Evolutionary conservation across 2,329 filamentous ascomycete species (phyloP).

Genomic region (Trichophyton schoenleinii): DNA sequence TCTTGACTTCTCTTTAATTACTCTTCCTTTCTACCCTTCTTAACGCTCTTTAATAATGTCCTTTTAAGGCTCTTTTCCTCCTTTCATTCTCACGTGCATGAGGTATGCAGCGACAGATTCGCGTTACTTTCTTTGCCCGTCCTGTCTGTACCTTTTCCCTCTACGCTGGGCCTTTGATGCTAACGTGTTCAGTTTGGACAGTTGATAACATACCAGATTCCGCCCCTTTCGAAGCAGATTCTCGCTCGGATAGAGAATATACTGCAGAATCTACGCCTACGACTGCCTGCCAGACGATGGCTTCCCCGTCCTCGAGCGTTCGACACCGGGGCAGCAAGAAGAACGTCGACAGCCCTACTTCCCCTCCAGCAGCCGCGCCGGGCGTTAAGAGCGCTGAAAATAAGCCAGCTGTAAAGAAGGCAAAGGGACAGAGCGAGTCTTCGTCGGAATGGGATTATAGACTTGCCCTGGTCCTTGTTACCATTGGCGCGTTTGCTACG

Average conservation of each 20-base stretch:
- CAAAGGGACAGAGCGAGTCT: background rate
- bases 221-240: no score
- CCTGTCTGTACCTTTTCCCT: no score
- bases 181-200: constrained; percentile 2
- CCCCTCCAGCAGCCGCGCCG: constrained; percentile 12
- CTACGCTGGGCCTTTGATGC: background rate
- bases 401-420: constrained; percentile 11
- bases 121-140: no score
- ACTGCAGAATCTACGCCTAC: background rate
- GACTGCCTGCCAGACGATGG: background rate
- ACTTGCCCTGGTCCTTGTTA: constrained; percentile 64
- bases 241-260: no score
- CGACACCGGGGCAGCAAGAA: constrained; percentile 33
- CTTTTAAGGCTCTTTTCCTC: constrained; percentile 7
- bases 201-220: background rate
- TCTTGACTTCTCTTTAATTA: background rate
- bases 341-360: constrained; percentile 18
- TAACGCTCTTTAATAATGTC: constrained; percentile 15
- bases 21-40: constrained; percentile 7
- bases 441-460: constrained; percentile 62
- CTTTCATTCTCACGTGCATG: background rate
- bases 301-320: constrained; percentile 22
- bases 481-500: constrained; percentile 72
- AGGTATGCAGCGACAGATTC: background rate
- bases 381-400: background rate